These are phyloP conservation scores for Penicillium italicum DNA, from an alignment of 2,329 filamentous ascomycete species.

Conservation along the genomic window DNA sequence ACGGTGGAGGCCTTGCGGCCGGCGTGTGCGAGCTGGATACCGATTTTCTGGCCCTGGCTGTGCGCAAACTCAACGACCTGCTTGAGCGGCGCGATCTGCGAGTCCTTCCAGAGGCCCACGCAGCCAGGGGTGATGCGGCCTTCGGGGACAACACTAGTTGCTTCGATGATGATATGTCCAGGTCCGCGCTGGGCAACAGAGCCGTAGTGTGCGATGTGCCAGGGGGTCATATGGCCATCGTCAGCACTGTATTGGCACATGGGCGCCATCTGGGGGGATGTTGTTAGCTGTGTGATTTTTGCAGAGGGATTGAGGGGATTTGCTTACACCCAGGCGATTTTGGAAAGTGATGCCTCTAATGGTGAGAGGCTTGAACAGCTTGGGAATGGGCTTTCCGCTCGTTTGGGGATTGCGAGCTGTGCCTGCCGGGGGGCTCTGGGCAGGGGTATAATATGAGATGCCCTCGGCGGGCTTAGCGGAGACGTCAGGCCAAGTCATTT, in stretches of 20 bases:
- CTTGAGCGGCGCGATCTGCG: conserved; percentile 67
- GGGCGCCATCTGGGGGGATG: conserved; percentile 38
- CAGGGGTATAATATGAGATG: conserved; percentile 43
- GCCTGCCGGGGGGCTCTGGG: conserved; percentile 37
- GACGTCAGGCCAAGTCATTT: conserved; percentile 33
- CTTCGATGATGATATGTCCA: conserved; percentile 72
- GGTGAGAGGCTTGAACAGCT: conserved; percentile 57
- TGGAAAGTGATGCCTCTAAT: conserved; percentile 59
- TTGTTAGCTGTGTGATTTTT: neutral
- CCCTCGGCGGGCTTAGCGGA: conserved; percentile 35
- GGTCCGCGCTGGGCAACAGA: conserved; percentile 76
- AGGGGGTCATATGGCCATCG: conserved; percentile 71
- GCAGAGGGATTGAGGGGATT: neutral
- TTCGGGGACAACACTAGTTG: conserved; percentile 69
- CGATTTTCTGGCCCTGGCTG: conserved; percentile 71
- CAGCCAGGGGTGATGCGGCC: conserved; percentile 71
- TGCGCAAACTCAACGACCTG: conserved; percentile 75
- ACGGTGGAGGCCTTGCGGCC: conserved; percentile 62
- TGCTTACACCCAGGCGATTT: conserved; percentile 58
- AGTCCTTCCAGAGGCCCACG: conserved; percentile 72
- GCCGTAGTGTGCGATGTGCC: conserved; percentile 79
- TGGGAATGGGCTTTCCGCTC: conserved; percentile 45
- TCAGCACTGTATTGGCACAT: conserved; percentile 64
- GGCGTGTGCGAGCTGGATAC: conserved; percentile 78
- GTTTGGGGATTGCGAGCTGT: conserved; percentile 43